Conservation (phyloP, 352 stramenopile species). For the Phytopythium kandeliae region DNA sequence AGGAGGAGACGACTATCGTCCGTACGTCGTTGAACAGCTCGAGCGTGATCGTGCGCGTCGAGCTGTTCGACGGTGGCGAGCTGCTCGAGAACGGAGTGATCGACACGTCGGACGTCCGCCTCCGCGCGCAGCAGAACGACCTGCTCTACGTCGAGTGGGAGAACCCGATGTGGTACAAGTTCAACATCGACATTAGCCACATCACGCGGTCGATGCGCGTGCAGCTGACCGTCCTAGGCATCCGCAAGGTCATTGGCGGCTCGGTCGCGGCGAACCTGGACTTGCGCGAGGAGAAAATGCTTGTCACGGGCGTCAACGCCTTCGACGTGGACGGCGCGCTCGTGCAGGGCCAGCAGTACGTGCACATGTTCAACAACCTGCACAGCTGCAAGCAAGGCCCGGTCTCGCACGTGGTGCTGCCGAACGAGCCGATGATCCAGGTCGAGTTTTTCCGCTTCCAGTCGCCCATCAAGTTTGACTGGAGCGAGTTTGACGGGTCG, state of each 20-base stretch:
- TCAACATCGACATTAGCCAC: conserved; percentile 65
- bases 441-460: conserved; percentile 64
- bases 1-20: conserved; percentile 55
- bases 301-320: conserved; percentile 76
- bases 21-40: conserved; percentile 44
- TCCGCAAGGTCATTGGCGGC: conserved; percentile 58
- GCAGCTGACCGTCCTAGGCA: conserved; percentile 63
- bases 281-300: conserved; percentile 54
- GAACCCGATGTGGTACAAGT: conserved; percentile 73
- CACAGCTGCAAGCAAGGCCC: conserved; percentile 61
- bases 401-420: conserved; percentile 65
- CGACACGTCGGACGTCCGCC: conserved; percentile 61
- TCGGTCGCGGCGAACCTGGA: conserved; percentile 12
- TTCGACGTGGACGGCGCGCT: conserved; percentile 77
- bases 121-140: conserved; percentile 69
- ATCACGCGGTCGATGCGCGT: conserved; percentile 72
- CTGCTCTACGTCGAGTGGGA: conserved; percentile 70
- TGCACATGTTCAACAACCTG: conserved; percentile 81
- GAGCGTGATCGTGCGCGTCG: conserved; percentile 69
- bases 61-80: conserved; percentile 70
- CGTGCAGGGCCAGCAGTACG: conserved; percentile 59
- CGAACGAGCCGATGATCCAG: conserved; percentile 67
- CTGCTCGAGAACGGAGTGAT: conserved; percentile 64
- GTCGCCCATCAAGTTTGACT: conserved; percentile 69
- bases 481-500: conserved; percentile 24